Conservation (phyloP, 2,329 filamentous ascomycete species). For the Cercospora sp. region DNA sequence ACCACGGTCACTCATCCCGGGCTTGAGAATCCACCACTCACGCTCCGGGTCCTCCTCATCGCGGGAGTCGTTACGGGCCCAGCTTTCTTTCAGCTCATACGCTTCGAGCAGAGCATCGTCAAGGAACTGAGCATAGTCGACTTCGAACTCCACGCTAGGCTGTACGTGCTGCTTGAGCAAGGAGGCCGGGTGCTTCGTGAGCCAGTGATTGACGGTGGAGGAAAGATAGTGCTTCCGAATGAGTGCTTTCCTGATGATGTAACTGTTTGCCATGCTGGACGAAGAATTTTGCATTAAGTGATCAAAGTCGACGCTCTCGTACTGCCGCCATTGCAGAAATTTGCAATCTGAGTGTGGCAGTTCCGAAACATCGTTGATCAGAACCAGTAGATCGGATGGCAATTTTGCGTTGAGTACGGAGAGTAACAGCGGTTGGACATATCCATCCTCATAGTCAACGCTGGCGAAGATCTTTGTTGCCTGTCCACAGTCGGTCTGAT, state of each 20-base stretch:
- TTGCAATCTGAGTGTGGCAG: slow-evolving; percentile 50
- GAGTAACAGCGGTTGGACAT: slow-evolving; percentile 84
- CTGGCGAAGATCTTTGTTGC: slow-evolving; percentile 61
- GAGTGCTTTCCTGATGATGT: slow-evolving; percentile 92
- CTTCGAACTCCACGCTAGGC: slow-evolving; percentile 80
- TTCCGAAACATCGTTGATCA: slow-evolving; percentile 56
- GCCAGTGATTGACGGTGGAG: slow-evolving; percentile 80
- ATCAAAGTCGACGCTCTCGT: slow-evolving; percentile 86
- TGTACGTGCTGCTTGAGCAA: slow-evolving; percentile 71
- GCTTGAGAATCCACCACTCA: slow-evolving; percentile 98
- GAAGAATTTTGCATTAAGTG: slow-evolving; percentile 63
- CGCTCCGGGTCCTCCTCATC: slow-evolving; percentile 40
- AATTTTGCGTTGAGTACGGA: slow-evolving; percentile 67
- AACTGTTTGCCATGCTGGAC: slow-evolving; percentile 76
- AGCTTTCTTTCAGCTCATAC: slow-evolving; percentile 79
- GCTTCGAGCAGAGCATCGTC: slow-evolving; percentile 85
- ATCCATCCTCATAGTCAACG: slow-evolving; percentile 81
- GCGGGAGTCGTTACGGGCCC: slow-evolving; percentile 63
- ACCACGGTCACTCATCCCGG: slow-evolving; percentile 93
- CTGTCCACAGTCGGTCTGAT: background rate
- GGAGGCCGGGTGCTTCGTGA: slow-evolving; percentile 76
- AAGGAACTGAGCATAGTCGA: slow-evolving; percentile 95
- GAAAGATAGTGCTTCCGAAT: slow-evolving; percentile 95
- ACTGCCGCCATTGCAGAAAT: slow-evolving; percentile 77
- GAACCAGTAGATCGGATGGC: slow-evolving; percentile 45